Conservation (phyloP, 345 rosid genomes). For the Xanthoceras sorbifolium region DNA sequence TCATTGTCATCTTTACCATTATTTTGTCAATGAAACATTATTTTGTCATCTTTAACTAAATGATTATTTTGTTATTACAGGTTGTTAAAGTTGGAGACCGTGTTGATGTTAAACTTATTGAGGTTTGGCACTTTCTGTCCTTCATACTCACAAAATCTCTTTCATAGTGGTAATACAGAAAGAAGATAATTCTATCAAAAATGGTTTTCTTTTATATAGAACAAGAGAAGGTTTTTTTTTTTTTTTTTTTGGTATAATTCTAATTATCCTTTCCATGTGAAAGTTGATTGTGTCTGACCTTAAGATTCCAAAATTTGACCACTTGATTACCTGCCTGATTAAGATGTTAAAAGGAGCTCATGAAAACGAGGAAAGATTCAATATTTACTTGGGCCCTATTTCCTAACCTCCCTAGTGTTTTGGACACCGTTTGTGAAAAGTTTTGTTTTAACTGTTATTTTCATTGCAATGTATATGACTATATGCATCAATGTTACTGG, state of each 20-base stretch:
- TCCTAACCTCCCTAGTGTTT: background rate
- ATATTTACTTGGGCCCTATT: background rate
- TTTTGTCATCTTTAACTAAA: background rate
- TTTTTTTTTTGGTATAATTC: background rate
- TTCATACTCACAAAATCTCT: conserved; percentile 1
- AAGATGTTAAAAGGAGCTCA: background rate
- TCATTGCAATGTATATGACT: background rate
- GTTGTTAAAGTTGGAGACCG: conserved; percentile 86
- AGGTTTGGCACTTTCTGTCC: conserved; percentile 50
- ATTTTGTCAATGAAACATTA: background rate
- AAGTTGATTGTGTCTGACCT: background rate
- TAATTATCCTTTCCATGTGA: background rate
- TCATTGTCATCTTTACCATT: background rate
- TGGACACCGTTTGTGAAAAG: background rate
- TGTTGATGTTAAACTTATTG: conserved; percentile 91
- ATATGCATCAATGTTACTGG: background rate
- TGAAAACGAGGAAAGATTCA: background rate
- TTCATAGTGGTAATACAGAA: background rate
- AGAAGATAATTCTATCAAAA: background rate
- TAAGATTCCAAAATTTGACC: background rate
- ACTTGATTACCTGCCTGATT: background rate
- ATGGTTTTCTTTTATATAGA: background rate
- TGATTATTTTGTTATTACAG: conserved; percentile 39
- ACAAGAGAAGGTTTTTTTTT: background rate
- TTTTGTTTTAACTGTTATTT: background rate